Conservation (phyloP, 768 basidiomycete species). For the Gymnopilus junonius region DNA sequence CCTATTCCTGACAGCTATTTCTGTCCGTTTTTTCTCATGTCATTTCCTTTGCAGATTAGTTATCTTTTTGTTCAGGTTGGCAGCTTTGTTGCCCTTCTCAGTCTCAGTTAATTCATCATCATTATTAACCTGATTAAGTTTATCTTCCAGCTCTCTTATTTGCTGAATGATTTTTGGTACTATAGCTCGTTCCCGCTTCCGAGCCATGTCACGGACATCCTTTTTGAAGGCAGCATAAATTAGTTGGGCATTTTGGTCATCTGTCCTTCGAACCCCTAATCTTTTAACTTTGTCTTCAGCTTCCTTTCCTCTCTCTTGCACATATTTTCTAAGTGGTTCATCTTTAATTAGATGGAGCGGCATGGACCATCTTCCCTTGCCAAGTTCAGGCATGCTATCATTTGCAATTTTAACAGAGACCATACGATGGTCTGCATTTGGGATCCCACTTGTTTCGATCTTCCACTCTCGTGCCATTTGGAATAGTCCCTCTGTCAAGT, state of each 20-base stretch:
- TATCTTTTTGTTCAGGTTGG: not conserved
- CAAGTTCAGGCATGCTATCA: slow-evolving; percentile 27
- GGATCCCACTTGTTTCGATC: slow-evolving; percentile 21
- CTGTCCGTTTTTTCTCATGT: not conserved
- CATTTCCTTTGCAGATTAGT: not conserved
- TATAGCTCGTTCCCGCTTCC: not conserved
- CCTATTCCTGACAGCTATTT: not conserved
- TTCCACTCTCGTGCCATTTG: slow-evolving; percentile 26
- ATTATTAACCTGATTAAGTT: not conserved
- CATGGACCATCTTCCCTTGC: slow-evolving; percentile 36
- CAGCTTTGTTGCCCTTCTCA: not conserved
- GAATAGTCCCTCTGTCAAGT: slow-evolving; percentile 19
- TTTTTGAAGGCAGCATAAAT: not conserved
- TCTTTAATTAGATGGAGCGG: slow-evolving; percentile 7
- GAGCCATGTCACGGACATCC: not conserved
- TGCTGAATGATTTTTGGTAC: not conserved
- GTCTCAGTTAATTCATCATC: not conserved
- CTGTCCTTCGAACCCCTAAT: no score
- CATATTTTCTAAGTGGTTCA: slow-evolving; percentile 23
- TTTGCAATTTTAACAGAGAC: slow-evolving; percentile 25
- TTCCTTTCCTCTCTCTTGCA: not conserved
- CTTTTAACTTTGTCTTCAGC: not conserved
- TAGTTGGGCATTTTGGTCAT: not conserved
- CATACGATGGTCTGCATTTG: slow-evolving; percentile 37
- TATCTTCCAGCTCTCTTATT: not conserved